Percentiles rank a stretch among this genome's conserved stretches.
These are phyloP conservation scores for Hippophae rhamnoides DNA, from an alignment of 306 rosid genomes.

Conservation along the genomic window DNA sequence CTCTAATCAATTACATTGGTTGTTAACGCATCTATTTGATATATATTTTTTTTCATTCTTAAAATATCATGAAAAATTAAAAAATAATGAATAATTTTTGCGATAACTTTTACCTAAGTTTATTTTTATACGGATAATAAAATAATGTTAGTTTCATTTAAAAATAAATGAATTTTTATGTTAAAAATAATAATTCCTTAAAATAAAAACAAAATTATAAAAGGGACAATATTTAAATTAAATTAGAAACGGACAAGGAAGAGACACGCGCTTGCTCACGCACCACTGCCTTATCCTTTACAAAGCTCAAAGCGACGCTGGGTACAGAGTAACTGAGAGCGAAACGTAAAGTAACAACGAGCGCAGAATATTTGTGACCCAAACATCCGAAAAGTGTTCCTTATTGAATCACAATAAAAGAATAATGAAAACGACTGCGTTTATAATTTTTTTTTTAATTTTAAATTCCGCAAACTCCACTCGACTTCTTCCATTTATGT, in stretches of 20 bases:
- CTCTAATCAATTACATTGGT: too few relatives aligned
- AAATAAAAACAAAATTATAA: too few relatives aligned
- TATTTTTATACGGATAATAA: too few relatives aligned
- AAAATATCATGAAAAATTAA: too few relatives aligned
- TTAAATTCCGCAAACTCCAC: neutral
- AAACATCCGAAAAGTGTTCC: conserved; percentile 22
- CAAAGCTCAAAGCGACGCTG: conserved; percentile 2
- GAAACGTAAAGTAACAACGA: conserved; percentile 38
- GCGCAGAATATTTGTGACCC: conserved; percentile 52
- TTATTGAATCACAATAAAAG: neutral
- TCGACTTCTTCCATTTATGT: conserved; percentile 42
- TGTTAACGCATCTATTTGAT: too few relatives aligned
- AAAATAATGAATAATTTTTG: too few relatives aligned
- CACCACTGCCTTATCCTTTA: conserved; percentile 18
- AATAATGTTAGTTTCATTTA: too few relatives aligned
- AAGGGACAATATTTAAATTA: neutral
- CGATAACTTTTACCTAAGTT: too few relatives aligned
- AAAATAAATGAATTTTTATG: too few relatives aligned
- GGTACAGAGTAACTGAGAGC: conserved; percentile 30
- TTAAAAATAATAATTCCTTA: too few relatives aligned
- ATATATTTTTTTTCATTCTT: too few relatives aligned
- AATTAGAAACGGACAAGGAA: conserved; percentile 5
- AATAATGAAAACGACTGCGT: conserved; percentile 39
- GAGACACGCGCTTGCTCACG: conserved; percentile 24
- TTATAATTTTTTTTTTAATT: neutral